Percentiles rank a stretch among this genome's conserved stretches.
Evolutionary conservation across 2,329 filamentous ascomycete genomes (phyloP).

Genomic region (Stemphylium beticola): DNA sequence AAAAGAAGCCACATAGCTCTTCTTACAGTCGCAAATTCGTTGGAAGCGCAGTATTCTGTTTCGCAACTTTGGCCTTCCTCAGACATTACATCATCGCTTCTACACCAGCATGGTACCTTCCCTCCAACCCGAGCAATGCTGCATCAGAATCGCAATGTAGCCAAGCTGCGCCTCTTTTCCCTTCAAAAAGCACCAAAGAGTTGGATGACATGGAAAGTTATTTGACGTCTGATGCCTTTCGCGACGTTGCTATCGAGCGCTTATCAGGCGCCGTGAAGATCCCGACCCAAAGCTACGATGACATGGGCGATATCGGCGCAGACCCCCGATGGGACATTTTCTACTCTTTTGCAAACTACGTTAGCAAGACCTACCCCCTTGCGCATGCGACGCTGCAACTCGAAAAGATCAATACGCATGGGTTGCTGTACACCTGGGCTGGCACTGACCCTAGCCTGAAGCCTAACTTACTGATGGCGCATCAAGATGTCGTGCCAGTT

Average conservation of each 20-base stretch:
- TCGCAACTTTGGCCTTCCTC: constrained; percentile 3
- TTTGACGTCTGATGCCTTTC: constrained; percentile 36
- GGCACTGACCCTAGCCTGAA: constrained; percentile 59
- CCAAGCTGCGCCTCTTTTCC: constrained; percentile 39
- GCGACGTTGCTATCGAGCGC: constrained; percentile 40
- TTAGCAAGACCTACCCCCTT: constrained; percentile 37
- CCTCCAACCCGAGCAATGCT: background rate
- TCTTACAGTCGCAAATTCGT: constrained; percentile 7
- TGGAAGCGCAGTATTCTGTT: constrained; percentile 5
- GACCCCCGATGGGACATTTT: constrained; percentile 67
- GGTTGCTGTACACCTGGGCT: constrained; percentile 64
- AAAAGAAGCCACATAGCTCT: background rate
- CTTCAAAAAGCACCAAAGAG: constrained; percentile 29
- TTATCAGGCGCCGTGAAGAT: constrained; percentile 60
- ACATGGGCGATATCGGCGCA: constrained; percentile 60
- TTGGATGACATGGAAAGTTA: constrained; percentile 38
- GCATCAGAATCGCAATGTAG: constrained; percentile 27
- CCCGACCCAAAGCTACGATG: constrained; percentile 62
- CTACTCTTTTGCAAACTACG: constrained; percentile 56
- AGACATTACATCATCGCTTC: constrained; percentile 14
- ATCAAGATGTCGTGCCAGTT: constrained; percentile 70
- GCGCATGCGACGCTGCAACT: constrained; percentile 55
- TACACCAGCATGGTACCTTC: constrained; percentile 25
- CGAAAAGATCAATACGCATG: constrained; percentile 65
- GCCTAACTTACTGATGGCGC: constrained; percentile 66